phyloP scores from a whole-genome alignment of 495 filamentous ascomycete genomes.

The Lineolata rhizophorae region DNA sequence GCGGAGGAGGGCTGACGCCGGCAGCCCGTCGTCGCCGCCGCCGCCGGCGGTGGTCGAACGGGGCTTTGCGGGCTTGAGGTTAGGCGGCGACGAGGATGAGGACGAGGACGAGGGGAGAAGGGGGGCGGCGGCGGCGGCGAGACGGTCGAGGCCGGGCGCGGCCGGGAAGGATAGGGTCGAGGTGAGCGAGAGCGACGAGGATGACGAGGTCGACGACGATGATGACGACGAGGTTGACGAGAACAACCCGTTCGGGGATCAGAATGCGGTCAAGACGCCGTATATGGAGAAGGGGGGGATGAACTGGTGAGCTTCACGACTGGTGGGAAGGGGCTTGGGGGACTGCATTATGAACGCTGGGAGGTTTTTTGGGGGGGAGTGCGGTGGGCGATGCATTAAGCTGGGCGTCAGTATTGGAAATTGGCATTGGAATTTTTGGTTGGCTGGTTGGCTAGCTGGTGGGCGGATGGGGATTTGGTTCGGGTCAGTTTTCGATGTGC shows the following conservation, averaged over 20 bases:
- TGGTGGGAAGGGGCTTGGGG: no score
- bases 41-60: constrained; percentile 2
- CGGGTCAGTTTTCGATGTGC: no score
- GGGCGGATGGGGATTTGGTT: no score
- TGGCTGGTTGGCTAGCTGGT: no score
- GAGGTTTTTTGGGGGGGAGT: no score
- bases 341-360: no score
- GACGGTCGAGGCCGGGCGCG: constrained; percentile 4
- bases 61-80: constrained; percentile 14
- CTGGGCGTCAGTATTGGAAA: no score
- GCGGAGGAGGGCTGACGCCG: no score
- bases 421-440: no score
- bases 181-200: constrained; percentile 16
- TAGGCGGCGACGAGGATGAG: constrained; percentile 7
- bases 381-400: no score
- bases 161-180: constrained; percentile 26
- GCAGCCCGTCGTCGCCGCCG: no score
- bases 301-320: no score
- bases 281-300: constrained; percentile 29
- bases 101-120: constrained; percentile 15
- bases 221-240: constrained; percentile 42
- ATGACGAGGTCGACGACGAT: constrained; percentile 10
- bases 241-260: constrained; percentile 60
- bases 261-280: constrained; percentile 45
- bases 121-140: constrained; percentile 12